A percentile compares a stretch with the other conserved stretches of the same genome.
These are phyloP conservation scores for Physaria fendleri DNA, from an alignment of 345 rosid species.

Conservation along the genomic window DNA sequence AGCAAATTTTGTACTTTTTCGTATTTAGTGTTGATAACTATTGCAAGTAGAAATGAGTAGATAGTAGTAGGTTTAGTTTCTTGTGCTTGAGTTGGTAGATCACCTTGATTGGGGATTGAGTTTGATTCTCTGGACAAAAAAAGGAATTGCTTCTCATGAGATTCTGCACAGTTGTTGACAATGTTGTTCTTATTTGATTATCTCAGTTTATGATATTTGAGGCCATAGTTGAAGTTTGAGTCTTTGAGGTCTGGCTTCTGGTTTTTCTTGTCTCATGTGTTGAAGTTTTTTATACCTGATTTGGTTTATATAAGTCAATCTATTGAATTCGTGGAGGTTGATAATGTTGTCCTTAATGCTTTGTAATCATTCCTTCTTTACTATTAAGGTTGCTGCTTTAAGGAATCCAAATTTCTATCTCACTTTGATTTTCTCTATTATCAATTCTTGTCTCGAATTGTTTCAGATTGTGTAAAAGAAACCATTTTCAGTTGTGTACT, in stretches of 20 bases:
- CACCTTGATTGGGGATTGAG: too few species aligned
- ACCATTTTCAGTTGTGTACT: too few species aligned
- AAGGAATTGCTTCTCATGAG: not conserved
- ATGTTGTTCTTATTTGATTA: not conserved
- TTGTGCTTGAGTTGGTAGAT: too few species aligned
- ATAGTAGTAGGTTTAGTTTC: not conserved
- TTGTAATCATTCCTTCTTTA: too few species aligned
- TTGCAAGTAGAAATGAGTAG: not conserved
- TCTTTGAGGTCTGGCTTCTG: slow-evolving; percentile 5
- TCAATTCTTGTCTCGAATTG: too few species aligned
- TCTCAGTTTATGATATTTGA: not conserved
- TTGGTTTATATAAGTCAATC: not conserved
- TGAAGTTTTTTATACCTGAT: not conserved
- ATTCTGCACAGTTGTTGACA: not conserved
- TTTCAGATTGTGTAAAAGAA: too few species aligned
- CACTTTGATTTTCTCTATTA: too few species aligned
- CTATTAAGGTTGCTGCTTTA: too few species aligned
- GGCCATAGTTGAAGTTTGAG: not conserved
- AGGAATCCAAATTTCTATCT: too few species aligned
- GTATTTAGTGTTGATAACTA: not conserved
- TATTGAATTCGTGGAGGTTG: not conserved
- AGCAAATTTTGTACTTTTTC: not conserved
- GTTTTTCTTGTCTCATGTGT: not conserved
- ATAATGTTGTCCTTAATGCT: not conserved
- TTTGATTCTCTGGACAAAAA: too few species aligned